Evolutionary conservation across 495 filamentous ascomycete genomes (phyloP).

Genomic region (Amorphotheca resinae): DNA sequence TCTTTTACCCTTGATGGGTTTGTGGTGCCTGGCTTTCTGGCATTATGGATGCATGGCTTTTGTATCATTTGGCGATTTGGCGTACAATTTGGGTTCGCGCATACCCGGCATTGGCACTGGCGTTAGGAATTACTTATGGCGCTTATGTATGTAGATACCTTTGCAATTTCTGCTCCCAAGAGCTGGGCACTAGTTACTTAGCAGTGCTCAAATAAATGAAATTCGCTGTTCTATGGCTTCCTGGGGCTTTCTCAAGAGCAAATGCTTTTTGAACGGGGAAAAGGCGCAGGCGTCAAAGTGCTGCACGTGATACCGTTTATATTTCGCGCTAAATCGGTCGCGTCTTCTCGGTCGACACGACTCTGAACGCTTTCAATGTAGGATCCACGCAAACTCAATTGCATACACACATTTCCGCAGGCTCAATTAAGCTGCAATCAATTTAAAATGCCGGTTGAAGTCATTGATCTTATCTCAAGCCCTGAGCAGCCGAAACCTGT

Average conservation of each 20-base stretch:
- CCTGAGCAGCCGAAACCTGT: constrained; percentile 2
- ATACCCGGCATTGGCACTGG: neutral
- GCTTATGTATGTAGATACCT: neutral
- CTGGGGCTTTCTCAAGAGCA: neutral
- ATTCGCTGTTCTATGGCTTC: neutral
- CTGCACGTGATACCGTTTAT: neutral
- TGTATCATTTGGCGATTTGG: too few species aligned
- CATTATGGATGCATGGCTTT: neutral
- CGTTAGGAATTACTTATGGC: too few species aligned
- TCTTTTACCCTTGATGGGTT: neutral
- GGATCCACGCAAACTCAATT: too few species aligned
- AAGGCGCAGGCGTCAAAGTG: too few species aligned
- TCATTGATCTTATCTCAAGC: constrained; percentile 16
- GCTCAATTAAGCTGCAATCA: neutral
- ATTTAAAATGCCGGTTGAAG: constrained; percentile 11
- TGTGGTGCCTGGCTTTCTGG: neutral
- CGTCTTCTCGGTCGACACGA: neutral
- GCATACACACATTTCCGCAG: too few species aligned
- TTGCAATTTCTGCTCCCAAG: constrained; percentile 2
- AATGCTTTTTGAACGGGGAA: too few species aligned
- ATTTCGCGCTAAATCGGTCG: neutral
- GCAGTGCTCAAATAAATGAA: neutral
- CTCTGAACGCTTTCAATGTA: too few species aligned
- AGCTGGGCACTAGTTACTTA: neutral
- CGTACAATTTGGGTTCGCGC: neutral